phyloP scores from a whole-genome alignment of 108 stramenopile genomes.

The Discostella stelligeroides region DNA sequence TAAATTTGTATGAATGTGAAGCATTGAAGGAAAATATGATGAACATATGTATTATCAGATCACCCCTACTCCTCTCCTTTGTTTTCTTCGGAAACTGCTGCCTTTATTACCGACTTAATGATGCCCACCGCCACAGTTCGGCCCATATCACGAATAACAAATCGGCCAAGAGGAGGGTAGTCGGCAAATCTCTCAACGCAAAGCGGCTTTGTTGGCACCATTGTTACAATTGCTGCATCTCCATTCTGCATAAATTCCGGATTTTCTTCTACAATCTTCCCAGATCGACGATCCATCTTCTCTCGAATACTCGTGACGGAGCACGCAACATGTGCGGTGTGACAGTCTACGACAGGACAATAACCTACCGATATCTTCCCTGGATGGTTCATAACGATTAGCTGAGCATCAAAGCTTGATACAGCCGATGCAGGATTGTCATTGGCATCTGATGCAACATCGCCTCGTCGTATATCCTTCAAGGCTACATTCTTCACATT shows the following conservation, averaged over 20 bases:
- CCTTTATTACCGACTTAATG: constrained; percentile 70
- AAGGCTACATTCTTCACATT: constrained; percentile 89
- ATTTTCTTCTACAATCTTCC: constrained; percentile 78
- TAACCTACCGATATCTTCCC: constrained; percentile 80
- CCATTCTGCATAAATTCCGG: constrained; percentile 86
- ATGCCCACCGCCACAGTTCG: constrained; percentile 97
- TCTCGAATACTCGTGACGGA: constrained; percentile 78
- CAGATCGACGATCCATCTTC: constrained; percentile 85
- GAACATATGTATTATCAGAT: too few species aligned
- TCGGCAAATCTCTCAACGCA: constrained; percentile 93
- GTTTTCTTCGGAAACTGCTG: constrained; percentile 3
- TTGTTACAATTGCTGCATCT: constrained; percentile 69
- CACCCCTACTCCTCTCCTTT: not conserved
- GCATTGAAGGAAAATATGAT: not conserved
- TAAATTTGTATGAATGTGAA: too few species aligned
- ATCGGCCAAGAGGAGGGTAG: constrained; percentile 96
- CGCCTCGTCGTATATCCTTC: constrained; percentile 87
- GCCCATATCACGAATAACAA: constrained; percentile 93
- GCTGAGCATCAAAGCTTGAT: constrained; percentile 77
- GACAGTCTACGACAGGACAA: constrained; percentile 93
- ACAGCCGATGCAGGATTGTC: constrained; percentile 74
- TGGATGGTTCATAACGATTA: constrained; percentile 91
- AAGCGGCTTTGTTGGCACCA: constrained; percentile 82
- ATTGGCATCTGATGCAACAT: constrained; percentile 81
- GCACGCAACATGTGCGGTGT: constrained; percentile 96